phyloP scores from a whole-genome alignment of 2,329 filamentous ascomycete genomes.

The Orbilia oligospora region DNA sequence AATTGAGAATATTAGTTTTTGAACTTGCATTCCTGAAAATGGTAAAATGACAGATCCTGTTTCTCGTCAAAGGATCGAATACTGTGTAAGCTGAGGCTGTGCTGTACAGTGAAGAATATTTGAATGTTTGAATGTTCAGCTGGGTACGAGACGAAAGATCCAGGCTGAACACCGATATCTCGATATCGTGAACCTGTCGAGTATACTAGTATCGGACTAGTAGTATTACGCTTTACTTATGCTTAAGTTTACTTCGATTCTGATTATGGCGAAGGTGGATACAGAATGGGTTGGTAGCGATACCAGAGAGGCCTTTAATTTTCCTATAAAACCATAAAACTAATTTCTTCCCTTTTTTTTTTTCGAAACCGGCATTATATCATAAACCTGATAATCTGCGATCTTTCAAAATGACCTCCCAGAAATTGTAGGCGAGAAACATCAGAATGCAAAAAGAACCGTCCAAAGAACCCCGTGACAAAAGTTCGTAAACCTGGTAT shows the following conservation, averaged over 20 bases:
- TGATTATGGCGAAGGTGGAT: too few relatives aligned
- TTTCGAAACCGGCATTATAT: conserved; percentile 8
- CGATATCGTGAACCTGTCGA: too few relatives aligned
- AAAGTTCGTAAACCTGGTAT: neutral
- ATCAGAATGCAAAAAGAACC: conserved; percentile 5
- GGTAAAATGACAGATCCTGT: neutral
- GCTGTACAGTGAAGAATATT: too few relatives aligned
- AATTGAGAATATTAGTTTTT: neutral
- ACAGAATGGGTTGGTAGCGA: conserved; percentile 1
- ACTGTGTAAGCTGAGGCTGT: too few relatives aligned
- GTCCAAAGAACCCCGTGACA: neutral
- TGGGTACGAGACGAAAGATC: too few relatives aligned
- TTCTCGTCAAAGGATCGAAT: neutral
- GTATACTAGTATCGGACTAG: too few relatives aligned
- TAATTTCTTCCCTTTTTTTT: neutral
- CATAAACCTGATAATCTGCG: conserved; percentile 10
- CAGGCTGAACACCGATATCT: too few relatives aligned
- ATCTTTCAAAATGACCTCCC: conserved; percentile 49
- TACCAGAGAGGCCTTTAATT: conserved; percentile 19
- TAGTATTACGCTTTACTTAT: too few relatives aligned
- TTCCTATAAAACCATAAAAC: neutral
- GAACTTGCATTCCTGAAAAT: too few relatives aligned
- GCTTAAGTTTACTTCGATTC: too few relatives aligned
- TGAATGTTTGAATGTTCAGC: too few relatives aligned
- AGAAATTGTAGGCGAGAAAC: neutral